Base-by-base conservation (phyloP, 768 basidiomycete species). In the Chalciporus chontae region DNA sequence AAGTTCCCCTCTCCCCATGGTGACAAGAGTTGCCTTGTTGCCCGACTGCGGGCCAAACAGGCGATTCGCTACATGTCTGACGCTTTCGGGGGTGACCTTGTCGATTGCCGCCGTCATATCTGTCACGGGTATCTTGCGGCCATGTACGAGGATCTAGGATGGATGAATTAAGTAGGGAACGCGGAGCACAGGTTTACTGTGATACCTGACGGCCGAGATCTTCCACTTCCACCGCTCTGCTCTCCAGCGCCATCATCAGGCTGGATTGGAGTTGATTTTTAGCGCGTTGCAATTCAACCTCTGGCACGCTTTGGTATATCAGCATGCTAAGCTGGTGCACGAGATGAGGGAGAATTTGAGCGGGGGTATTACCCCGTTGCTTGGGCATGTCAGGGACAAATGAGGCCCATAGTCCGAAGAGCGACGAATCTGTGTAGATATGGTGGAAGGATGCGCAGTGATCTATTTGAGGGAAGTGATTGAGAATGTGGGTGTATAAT, bases 371-470 rank as follows among this genome's bases (percentile, higher is more conserved):
- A 40, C 79, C 80, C 39, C 75, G 71, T 42, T 76, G 64, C 36
- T 78, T 79, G 19, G 78, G 74, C 19, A 76, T 69, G 41, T 78
- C 75, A 34, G 89, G 89, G 9, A 87, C 72, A 66, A 94, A 92
- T 19, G 89, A 84, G 1, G 91, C 92, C 60, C 89, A 87, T 32
- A 98, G 76, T 3, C 94, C 95, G 66, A 97, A 96, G 5, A 98
- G 76, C 4, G 92, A 92, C 0, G 91, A 90, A 66, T 97, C 94
- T 49, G 84, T 83, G 70, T 97, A 98, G 64, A 94, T 94, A 70
- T 98, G 95, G 66, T 98, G 94, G 85, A 96, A 97, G 17, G 91
- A 87, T 8, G 90, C 86, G 67, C 94, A 97, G 68, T 94, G 91
- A 68, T 98, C 95, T 61, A 98, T 80, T 62, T 90, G 85, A 44